Base-by-base conservation (phyloP, 495 filamentous ascomycete genomes). In the Lophiostoma macrostomum region DNA sequence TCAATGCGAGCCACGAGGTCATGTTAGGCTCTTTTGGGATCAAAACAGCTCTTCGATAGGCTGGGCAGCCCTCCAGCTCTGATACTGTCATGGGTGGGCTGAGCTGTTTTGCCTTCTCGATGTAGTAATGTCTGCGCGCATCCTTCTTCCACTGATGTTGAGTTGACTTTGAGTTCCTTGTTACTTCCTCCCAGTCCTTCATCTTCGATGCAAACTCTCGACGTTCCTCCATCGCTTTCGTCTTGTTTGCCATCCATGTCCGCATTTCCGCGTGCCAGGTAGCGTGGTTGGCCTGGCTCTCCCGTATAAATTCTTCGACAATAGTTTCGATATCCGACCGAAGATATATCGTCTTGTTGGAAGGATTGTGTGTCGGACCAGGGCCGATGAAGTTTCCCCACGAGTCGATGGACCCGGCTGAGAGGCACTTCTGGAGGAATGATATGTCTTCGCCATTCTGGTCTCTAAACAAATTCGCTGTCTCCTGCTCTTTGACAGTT, bases 361-460 rank as follows among this genome's bases (percentile, higher is more conserved):
- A 43, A 11, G 47, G 55, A 6, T 22, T 31, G n/a, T 37, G 27
- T 7, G 64, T 31, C 4, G 45, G 45, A 16, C 60, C 60, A 24
- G 36, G 47, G 10, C 57, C 41, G 0, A 57, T 53, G 37, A 53
- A 66, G 40, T 58, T 61, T 24, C 50, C 51, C 60, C 60, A 66
- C 1, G 60, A 64, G 45, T 66, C 63, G 14, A 58, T 18, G 11
- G 42, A 48, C 19, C 45, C 63, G 27, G 52, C 53, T 12, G 56
- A 47, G 10, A 66, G 43, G 29, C 60, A 63, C 18, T 63, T 40
- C 14, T 40, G 47, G 13, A 64, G 18, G 16, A 53, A 48, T 16
- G 53, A 43, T 5, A 64, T 42, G 27, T 60, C 51, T 8, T 49
- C 50, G n/a, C 42, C 46, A 11, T 48, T 39, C 5, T 18, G 4